phyloP scores from a whole-genome alignment of 2,329 filamentous ascomycete genomes.

The Pyrenophora graminea region DNA sequence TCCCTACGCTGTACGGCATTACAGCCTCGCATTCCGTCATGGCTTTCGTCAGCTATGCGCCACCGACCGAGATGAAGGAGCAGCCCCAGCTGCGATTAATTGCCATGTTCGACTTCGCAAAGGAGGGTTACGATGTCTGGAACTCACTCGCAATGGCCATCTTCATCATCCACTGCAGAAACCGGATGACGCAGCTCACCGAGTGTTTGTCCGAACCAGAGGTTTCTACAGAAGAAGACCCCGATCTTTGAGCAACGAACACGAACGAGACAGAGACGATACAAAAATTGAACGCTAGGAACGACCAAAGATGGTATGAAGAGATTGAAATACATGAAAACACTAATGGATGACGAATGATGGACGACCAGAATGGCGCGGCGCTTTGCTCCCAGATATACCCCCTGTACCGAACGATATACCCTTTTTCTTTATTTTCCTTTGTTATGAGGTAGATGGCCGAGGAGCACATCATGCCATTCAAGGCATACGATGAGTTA shows the following conservation, averaged over 20 bases:
- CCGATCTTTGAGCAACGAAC: slow-evolving; percentile 31
- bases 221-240: slow-evolving; percentile 26
- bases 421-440: slow-evolving; percentile 11
- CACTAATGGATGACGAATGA: slow-evolving; percentile 3
- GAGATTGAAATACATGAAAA: background rate
- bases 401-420: slow-evolving; percentile 19
- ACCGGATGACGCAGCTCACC: slow-evolving; percentile 54
- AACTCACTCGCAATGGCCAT: slow-evolving; percentile 63
- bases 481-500: too few species aligned
- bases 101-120: slow-evolving; percentile 58
- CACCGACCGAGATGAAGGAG: slow-evolving; percentile 35
- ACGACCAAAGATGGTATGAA: slow-evolving; percentile 3
- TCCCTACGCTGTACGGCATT: slow-evolving; percentile 59
- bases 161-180: slow-evolving; percentile 58
- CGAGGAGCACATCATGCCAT: background rate
- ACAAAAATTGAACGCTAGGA: background rate
- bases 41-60: slow-evolving; percentile 56
- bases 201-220: slow-evolving; percentile 37
- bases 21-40: slow-evolving; percentile 59
- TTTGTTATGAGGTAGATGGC: slow-evolving; percentile 3
- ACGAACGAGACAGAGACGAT: background rate
- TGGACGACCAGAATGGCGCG: slow-evolving; percentile 6
- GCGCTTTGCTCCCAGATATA: slow-evolving; percentile 25
- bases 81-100: slow-evolving; percentile 48
- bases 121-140: slow-evolving; percentile 62